Evolutionary conservation across 331 rosid species (phyloP), one percentile per base, ranked within the genome.

Genomic region (Telfairia occidentalis): DNA sequence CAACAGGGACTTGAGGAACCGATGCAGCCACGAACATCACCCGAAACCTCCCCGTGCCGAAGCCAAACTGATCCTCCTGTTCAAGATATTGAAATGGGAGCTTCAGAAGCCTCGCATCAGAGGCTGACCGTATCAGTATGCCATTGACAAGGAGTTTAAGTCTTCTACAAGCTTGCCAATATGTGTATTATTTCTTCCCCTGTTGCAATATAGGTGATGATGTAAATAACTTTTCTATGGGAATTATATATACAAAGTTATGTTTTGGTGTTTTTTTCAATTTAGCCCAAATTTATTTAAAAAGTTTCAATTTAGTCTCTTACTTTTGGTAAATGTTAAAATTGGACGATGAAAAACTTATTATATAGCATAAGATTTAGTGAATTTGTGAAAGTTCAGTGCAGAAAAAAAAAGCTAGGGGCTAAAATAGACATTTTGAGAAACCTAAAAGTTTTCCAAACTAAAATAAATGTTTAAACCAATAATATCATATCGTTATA

Each of bases 1-100:
- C 73, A 13, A 38, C 52, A 10, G 5, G 34, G 21, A 40, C 11
- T 18, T 1, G 35, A 66, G n/a, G 75, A 3, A 5, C n/a, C n/a
- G 35, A 54, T 71, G 16, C 82, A 66, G 3, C 76, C 75, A 7
- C 76, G 77, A 74, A 84, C 78, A 85, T 42, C 82, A 58, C 73
- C 85, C 11, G 79, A 58, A 50, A n/a, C 76, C 11, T 48, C 76
- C 11, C 42, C 80, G 43, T 78, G 43, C 38, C 79, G 73, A 67
- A 29, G 78, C 59, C 86, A 77, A 59, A 59, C 53, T 13, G 82
- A 71, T 78, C 74, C 86, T 70, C 83, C 63, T 48, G 81, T 34
- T 23, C 80, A 6, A 49, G 86, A 80, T 74, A 76, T 69, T 43
- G 85, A 77, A 78, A 60, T 12, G 28, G 72, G 74, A 69, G 59